phyloP scores from a whole-genome alignment of 495 filamentous ascomycete genomes.

The Neurospora hispaniola region DNA sequence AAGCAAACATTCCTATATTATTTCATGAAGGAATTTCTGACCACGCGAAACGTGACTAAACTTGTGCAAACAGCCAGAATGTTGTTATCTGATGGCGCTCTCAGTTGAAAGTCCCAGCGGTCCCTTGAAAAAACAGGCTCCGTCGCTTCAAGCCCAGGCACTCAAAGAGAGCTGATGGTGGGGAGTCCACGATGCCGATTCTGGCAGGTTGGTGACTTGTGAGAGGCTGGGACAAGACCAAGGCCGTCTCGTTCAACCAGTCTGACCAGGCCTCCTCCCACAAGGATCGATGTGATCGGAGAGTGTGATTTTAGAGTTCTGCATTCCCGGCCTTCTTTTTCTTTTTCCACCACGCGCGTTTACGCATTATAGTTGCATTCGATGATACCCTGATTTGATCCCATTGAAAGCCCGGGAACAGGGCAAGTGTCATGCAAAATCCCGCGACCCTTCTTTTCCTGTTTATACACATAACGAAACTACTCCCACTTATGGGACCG shows the following conservation, averaged over 20 bases:
- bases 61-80: background rate
- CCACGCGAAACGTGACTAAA: background rate
- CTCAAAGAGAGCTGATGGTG: background rate
- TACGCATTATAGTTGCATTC: background rate
- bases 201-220: background rate
- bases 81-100: background rate
- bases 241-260: background rate
- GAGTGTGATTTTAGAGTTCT: background rate
- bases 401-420: background rate
- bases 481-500: background rate
- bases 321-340: background rate
- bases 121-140: background rate
- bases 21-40: background rate
- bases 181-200: background rate
- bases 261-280: background rate
- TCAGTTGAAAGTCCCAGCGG: background rate
- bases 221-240: background rate
- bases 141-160: background rate
- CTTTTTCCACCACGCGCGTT: background rate
- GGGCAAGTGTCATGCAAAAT: background rate
- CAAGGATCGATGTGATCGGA: background rate
- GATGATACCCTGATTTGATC: background rate
- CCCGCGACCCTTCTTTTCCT: background rate
- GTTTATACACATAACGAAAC: background rate
- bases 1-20: background rate